Percentiles rank a stretch among this genome's conserved stretches.
phyloP scores from a whole-genome alignment of 768 basidiomycete species.

The Pleurotus platypus region DNA sequence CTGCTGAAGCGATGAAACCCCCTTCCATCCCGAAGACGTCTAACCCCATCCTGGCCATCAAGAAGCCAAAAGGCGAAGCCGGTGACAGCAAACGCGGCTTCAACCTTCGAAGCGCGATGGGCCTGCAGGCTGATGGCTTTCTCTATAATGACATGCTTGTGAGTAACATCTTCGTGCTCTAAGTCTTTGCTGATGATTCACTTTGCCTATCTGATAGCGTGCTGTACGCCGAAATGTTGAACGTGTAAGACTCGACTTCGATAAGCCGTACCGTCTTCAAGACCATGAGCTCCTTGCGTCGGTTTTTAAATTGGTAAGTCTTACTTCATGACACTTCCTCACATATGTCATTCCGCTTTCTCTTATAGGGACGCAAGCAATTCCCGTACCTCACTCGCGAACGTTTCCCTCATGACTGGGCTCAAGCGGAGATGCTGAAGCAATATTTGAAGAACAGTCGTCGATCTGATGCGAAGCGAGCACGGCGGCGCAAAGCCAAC shows the following conservation, averaged over 20 bases:
- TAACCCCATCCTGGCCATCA: not conserved
- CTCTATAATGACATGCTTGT: conserved; percentile 8
- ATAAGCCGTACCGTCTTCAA: too few species aligned
- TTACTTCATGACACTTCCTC: too few species aligned
- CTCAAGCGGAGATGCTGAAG: conserved; percentile 7
- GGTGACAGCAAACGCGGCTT: conserved; percentile 11
- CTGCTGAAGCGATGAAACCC: not conserved
- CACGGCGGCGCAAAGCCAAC: too few species aligned
- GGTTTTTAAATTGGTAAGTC: too few species aligned
- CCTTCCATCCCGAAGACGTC: not conserved
- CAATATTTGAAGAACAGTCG: conserved; percentile 3
- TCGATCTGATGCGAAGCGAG: too few species aligned
- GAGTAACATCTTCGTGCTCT: not conserved
- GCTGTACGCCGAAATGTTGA: not conserved
- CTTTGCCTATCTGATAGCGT: not conserved
- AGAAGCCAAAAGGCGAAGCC: conserved; percentile 10
- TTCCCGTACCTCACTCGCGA: conserved; percentile 6
- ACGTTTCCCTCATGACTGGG: conserved; percentile 9
- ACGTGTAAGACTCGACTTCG: not conserved
- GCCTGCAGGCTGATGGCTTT: conserved; percentile 3
- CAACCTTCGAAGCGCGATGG: conserved; percentile 11
- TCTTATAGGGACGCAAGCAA: conserved; percentile 1
- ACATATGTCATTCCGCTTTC: too few species aligned
- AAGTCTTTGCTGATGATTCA: not conserved
- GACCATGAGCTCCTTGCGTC: too few species aligned